Evolutionary conservation across 352 stramenopile species (phyloP).

Genomic region (Globisporangium paddicum): DNA sequence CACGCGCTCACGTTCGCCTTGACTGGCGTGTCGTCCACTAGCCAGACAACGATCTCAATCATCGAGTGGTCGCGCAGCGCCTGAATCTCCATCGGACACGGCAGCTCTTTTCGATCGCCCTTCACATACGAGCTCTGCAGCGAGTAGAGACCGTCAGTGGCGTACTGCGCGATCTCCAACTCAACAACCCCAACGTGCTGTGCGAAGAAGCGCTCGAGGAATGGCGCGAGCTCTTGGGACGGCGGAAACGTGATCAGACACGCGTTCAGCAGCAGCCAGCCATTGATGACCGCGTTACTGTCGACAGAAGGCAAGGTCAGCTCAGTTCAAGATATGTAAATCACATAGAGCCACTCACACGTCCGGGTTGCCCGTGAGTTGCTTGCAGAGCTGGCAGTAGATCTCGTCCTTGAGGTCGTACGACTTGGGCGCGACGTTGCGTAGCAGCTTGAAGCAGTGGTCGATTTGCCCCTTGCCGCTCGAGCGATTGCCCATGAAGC

Average conservation of each 20-base stretch:
- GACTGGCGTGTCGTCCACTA: conserved; percentile 42
- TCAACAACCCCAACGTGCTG: conserved; percentile 24
- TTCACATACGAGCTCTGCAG: conserved; percentile 32
- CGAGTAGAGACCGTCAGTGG: conserved; percentile 31
- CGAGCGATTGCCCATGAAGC: conserved; percentile 72
- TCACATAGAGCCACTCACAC: conserved; percentile 13
- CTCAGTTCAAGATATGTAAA: not conserved
- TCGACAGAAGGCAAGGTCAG: conserved; percentile 5
- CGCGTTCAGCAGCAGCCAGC: conserved; percentile 66
- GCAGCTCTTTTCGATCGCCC: conserved; percentile 54
- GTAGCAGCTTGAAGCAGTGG: conserved; percentile 71
- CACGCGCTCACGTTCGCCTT: conserved; percentile 47
- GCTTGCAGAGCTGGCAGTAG: conserved; percentile 80
- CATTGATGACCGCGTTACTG: conserved; percentile 48
- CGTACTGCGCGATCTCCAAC: conserved; percentile 34
- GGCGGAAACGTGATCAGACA: conserved; percentile 64
- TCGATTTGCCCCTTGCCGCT: conserved; percentile 55
- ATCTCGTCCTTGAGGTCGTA: conserved; percentile 70
- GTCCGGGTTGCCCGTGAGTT: conserved; percentile 61
- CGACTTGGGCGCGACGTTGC: conserved; percentile 50
- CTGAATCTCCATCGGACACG: conserved; percentile 49
- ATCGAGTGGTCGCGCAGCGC: conserved; percentile 39
- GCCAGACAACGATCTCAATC: conserved; percentile 34
- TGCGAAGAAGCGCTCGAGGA: conserved; percentile 50
- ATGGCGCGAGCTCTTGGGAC: conserved; percentile 34